phyloP scores from a whole-genome alignment of 306 rosid genomes.

The Glycyrrhiza uralensis region DNA sequence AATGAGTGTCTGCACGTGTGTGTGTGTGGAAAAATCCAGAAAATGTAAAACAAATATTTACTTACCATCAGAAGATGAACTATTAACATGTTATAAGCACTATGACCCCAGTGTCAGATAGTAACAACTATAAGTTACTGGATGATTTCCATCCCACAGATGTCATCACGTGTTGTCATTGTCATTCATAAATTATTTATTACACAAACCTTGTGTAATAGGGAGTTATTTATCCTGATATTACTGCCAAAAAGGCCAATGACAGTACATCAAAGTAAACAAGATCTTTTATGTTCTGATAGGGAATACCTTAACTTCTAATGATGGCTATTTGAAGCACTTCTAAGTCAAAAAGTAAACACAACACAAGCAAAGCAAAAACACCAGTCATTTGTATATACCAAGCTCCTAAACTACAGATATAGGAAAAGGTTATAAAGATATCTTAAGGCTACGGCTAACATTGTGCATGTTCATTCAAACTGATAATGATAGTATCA shows the following conservation, averaged over 20 bases:
- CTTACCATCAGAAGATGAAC: background rate
- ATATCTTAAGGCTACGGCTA: background rate
- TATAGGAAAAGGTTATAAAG: background rate
- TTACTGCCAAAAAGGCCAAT: background rate
- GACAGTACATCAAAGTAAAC: background rate
- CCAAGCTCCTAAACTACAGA: background rate
- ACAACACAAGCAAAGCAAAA: constrained; percentile 11
- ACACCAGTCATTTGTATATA: background rate
- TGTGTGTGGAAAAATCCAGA: background rate
- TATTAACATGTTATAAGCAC: constrained; percentile 5
- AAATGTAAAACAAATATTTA: constrained; percentile 16
- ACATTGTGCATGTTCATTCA: constrained; percentile 1
- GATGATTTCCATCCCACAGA: background rate
- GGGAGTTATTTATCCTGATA: background rate
- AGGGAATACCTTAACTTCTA: background rate
- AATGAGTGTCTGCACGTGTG: too few relatives aligned
- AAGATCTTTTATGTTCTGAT: background rate
- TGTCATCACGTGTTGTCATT: background rate
- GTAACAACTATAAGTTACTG: background rate
- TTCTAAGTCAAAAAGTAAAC: background rate
- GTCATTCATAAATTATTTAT: background rate
- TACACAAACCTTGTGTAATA: background rate
- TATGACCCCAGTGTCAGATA: background rate
- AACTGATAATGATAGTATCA: background rate
- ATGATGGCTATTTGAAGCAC: background rate